phyloP scores from a whole-genome alignment of 179 eudicot genomes.

The Actinidia polygama region DNA sequence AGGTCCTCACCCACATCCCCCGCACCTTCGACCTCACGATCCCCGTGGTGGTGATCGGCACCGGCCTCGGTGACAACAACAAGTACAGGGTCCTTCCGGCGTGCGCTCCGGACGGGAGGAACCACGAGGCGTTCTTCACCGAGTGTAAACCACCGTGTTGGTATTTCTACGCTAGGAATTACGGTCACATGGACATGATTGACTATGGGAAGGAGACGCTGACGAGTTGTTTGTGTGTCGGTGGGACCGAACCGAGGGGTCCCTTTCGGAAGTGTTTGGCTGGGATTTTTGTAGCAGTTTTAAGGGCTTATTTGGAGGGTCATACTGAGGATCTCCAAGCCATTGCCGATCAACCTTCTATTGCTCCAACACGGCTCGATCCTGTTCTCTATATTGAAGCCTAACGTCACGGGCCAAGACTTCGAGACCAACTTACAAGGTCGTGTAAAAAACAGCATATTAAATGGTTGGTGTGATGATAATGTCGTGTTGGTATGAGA shows the following conservation, averaged over 20 bases:
- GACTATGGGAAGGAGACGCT: conserved; percentile 14
- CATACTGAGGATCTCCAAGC: conserved; percentile 22
- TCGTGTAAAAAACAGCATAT: too few relatives aligned
- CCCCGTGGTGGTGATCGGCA: conserved; percentile 40
- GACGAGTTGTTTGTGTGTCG: not conserved
- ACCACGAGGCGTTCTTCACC: conserved; percentile 35
- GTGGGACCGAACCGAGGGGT: not conserved
- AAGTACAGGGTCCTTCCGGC: conserved; percentile 25
- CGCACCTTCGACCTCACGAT: conserved; percentile 27
- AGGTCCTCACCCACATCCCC: conserved; percentile 37
- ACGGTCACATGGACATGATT: conserved; percentile 44
- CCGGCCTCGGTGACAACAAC: conserved; percentile 29
- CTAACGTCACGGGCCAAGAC: too few relatives aligned
- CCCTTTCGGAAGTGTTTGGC: conserved; percentile 36
- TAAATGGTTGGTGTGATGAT: too few relatives aligned
- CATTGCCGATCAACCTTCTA: conserved; percentile 25
- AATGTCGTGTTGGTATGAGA: too few relatives aligned
- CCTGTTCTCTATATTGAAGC: conserved; percentile 13
- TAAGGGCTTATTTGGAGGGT: conserved; percentile 31
- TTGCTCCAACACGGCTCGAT: conserved; percentile 22
- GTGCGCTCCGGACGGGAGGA: conserved; percentile 32
- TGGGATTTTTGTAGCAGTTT: conserved; percentile 43
- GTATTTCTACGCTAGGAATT: conserved; percentile 37
- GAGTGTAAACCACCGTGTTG: conserved; percentile 42
- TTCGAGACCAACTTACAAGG: too few relatives aligned